Evolutionary conservation across 306 rosid genomes (phyloP).

Genomic region (Quercus dentata): DNA sequence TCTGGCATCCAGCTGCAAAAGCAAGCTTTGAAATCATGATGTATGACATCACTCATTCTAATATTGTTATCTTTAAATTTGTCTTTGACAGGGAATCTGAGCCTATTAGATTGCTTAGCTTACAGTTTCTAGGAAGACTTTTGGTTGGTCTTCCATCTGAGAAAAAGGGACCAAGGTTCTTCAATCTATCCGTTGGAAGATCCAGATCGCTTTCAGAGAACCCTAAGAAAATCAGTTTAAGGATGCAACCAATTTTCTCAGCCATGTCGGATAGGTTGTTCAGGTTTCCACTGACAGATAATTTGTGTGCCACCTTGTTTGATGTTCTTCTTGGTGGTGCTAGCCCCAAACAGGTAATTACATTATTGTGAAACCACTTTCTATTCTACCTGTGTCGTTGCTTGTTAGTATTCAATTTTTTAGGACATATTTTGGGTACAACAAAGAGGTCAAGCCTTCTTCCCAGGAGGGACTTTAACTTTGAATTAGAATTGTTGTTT

Average conservation of each 20-base stretch:
- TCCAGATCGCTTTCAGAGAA: slow-evolving; percentile 58
- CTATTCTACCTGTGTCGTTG: neutral
- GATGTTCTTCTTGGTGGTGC: slow-evolving; percentile 99
- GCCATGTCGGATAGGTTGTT: slow-evolving; percentile 86
- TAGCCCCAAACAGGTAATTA: slow-evolving; percentile 94
- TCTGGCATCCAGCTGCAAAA: slow-evolving; percentile 5
- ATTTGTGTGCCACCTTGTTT: slow-evolving; percentile 85
- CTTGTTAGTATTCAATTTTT: slow-evolving; percentile 7
- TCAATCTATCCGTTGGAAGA: slow-evolving; percentile 71
- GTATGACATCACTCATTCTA: slow-evolving; percentile 17
- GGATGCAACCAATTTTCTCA: slow-evolving; percentile 73
- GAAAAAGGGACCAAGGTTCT: slow-evolving; percentile 91
- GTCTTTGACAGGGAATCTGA: slow-evolving; percentile 63
- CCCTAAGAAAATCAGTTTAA: slow-evolving; percentile 47
- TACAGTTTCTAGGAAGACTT: slow-evolving; percentile 93
- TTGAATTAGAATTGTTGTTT: slow-evolving; percentile 21
- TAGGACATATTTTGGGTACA: neutral
- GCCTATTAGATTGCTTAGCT: slow-evolving; percentile 87
- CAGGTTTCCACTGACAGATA: slow-evolving; percentile 86
- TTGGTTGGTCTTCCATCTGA: slow-evolving; percentile 87
- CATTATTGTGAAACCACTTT: slow-evolving; percentile 5
- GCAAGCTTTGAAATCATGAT: slow-evolving; percentile 2
- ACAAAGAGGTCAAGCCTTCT: neutral
- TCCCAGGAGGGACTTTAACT: neutral
- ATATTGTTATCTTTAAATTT: slow-evolving; percentile 1